A percentile compares a stretch with the other conserved stretches of the same genome.
Evolutionary conservation across 371 early-diverging fungal genomes (phyloP).

Genomic region (Chytridium lagenaria): DNA sequence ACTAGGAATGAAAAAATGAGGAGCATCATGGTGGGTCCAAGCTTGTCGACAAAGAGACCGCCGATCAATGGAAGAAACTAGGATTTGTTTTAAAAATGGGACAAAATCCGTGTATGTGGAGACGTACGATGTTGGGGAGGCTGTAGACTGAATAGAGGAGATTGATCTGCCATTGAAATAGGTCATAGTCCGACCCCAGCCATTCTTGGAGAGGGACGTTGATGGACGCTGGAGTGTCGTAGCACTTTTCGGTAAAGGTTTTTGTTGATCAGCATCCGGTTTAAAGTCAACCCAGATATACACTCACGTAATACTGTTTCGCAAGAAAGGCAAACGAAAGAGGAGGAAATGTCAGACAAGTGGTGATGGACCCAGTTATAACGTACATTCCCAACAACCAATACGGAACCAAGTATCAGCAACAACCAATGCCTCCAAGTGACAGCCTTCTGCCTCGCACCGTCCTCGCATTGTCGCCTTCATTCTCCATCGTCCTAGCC

Average conservation of each 20-base stretch:
- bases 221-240: constrained; percentile 69
- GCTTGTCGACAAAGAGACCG: constrained; percentile 57
- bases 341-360: neutral
- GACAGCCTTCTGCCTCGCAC: too few species aligned
- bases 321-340: neutral
- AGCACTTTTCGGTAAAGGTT: constrained; percentile 53
- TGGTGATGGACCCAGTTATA: constrained; percentile 39
- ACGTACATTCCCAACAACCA: constrained; percentile 68
- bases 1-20: constrained; percentile 60
- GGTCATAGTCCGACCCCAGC: constrained; percentile 40
- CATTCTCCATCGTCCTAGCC: too few species aligned
- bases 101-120: constrained; percentile 25
- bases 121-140: constrained; percentile 69
- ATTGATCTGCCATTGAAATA: constrained; percentile 55
- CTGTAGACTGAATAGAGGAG: constrained; percentile 64
- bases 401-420: constrained; percentile 50
- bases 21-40: constrained; percentile 52
- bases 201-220: constrained; percentile 48
- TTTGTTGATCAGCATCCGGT: constrained; percentile 3
- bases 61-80: constrained; percentile 51
- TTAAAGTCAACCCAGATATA: constrained; percentile 4
- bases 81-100: neutral
- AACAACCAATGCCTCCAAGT: constrained; percentile 40
- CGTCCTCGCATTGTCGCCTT: too few species aligned
- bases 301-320: constrained; percentile 8